Conservation (phyloP, 2,329 filamentous ascomycete species). For the Chrysosphaeria jannelii region DNA sequence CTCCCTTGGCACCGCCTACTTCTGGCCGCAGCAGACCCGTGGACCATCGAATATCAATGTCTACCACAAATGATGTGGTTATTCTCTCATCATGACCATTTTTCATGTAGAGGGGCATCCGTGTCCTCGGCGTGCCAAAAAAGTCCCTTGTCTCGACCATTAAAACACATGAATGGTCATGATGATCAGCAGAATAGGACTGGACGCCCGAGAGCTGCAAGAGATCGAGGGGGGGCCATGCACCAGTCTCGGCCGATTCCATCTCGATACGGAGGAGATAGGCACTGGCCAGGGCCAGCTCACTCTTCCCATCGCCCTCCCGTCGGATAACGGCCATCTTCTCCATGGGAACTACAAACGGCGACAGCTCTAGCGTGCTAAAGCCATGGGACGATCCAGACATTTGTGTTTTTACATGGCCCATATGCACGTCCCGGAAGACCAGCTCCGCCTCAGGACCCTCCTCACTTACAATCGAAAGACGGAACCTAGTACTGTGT, state of each 20-base stretch:
- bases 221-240: slow-evolving; percentile 21
- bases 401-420: slow-evolving; percentile 12
- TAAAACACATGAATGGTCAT: slow-evolving; percentile 9
- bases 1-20: slow-evolving; percentile 3
- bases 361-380: slow-evolving; percentile 17
- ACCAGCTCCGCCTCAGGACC: slow-evolving; percentile 13
- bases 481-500: slow-evolving; percentile 13
- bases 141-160: slow-evolving; percentile 13
- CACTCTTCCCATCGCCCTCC: slow-evolving; percentile 13
- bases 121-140: slow-evolving; percentile 10
- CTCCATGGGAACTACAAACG: slow-evolving; percentile 21
- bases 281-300: slow-evolving; percentile 16
- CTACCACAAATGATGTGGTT: slow-evolving; percentile 16
- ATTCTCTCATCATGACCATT: slow-evolving; percentile 7
- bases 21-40: slow-evolving; percentile 7
- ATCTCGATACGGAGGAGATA: slow-evolving; percentile 22
- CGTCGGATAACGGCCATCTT: slow-evolving; percentile 18
- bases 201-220: slow-evolving; percentile 5
- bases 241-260: slow-evolving; percentile 16
- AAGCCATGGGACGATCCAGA: slow-evolving; percentile 13
- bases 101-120: slow-evolving; percentile 9
- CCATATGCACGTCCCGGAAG: slow-evolving; percentile 22
- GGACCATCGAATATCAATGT: slow-evolving; percentile 18
- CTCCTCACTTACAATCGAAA: slow-evolving; percentile 11
- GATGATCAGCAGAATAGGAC: slow-evolving; percentile 1